These are phyloP conservation scores for Vaccinium myrtillus DNA, from an alignment of 148 eudicot species.

Conservation along the genomic window DNA sequence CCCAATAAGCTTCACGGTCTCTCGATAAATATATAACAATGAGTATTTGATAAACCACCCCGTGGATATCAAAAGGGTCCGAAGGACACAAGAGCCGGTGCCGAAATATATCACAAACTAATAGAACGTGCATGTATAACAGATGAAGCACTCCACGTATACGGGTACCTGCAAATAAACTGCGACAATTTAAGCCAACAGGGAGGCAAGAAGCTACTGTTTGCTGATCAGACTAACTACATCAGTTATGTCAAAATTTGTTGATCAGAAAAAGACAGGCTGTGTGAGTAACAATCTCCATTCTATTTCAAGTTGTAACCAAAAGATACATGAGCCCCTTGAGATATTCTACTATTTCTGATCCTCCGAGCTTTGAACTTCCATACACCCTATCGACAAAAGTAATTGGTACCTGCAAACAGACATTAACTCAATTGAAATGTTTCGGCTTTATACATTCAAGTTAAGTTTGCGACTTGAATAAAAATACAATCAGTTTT, in stretches of 20 bases:
- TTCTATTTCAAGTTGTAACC: constrained; percentile 55
- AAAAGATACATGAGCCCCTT: constrained; percentile 86
- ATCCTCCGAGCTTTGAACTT: constrained; percentile 92
- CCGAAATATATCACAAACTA: background rate
- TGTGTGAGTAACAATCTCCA: background rate
- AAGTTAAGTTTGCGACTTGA: background rate
- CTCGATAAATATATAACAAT: no score
- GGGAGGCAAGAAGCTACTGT: background rate
- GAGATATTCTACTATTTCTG: constrained; percentile 84
- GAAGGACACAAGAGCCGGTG: background rate
- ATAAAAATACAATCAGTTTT: background rate
- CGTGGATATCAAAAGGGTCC: no score
- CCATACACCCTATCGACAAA: constrained; percentile 94
- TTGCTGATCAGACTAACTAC: background rate
- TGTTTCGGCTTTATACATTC: background rate
- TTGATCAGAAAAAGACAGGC: background rate
- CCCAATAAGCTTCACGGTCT: no score
- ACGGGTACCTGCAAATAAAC: background rate
- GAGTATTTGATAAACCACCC: no score
- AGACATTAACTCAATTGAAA: constrained; percentile 12
- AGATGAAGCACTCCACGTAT: background rate
- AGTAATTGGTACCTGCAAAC: constrained; percentile 78
- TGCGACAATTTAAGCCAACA: background rate
- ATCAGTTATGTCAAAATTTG: background rate
- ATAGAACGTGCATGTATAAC: background rate